phyloP scores from a whole-genome alignment of 352 stramenopile species.

The Phytopythium sindhum region DNA sequence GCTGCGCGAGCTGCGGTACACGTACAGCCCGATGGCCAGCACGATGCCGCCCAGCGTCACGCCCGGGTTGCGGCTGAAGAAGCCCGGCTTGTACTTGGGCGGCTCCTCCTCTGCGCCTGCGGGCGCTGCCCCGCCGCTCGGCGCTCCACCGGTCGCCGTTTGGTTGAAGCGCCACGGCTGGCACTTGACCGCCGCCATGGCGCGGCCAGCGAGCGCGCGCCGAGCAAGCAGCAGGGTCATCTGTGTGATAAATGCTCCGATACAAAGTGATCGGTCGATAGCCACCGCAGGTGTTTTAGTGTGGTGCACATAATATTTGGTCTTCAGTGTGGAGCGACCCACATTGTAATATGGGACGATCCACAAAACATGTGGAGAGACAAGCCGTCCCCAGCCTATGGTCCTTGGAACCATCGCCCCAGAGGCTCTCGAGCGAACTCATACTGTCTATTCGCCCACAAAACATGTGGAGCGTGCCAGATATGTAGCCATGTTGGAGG shows the following conservation, averaged over 20 bases:
- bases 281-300: not conserved
- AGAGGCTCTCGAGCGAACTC: too few species aligned
- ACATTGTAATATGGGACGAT: too few species aligned
- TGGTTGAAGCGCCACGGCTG: not conserved
- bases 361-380: too few species aligned
- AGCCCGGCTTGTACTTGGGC: conserved; percentile 81
- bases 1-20: conserved; percentile 66
- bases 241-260: not conserved
- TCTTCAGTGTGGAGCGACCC: too few species aligned
- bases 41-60: conserved; percentile 69
- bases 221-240: not conserved
- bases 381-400: too few species aligned
- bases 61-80: conserved; percentile 85
- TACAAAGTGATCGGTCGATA: not conserved
- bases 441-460: too few species aligned
- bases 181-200: not conserved
- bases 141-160: not conserved
- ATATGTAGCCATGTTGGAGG: too few species aligned
- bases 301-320: not conserved
- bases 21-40: conserved; percentile 61
- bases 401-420: too few species aligned
- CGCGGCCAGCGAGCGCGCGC: not conserved
- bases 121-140: not conserved
- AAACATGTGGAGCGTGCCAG: too few species aligned
- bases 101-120: conserved; percentile 28